Evolutionary conservation across 257 asterid species (phyloP).

Genomic region (Datura wrightii): DNA sequence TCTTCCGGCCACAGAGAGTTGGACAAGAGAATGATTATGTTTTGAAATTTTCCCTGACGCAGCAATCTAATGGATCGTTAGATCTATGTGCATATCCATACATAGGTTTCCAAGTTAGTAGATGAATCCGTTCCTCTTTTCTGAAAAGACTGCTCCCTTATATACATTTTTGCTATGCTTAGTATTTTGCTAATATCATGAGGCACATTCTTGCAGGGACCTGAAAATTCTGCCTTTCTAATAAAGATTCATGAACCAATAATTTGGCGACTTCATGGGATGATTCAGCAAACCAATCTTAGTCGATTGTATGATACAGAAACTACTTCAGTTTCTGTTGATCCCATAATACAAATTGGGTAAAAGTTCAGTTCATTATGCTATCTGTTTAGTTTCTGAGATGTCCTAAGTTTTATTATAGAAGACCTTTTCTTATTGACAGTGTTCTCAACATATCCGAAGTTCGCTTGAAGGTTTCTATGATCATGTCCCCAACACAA

Average conservation of each 20-base stretch:
- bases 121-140: conserved; percentile 31
- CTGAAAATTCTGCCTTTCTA: conserved; percentile 88
- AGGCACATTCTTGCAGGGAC: conserved; percentile 63
- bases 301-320: conserved; percentile 60
- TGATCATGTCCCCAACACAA: conserved; percentile 99
- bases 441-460: conserved; percentile 94
- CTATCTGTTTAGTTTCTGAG: conserved; percentile 34
- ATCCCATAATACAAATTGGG: conserved; percentile 95
- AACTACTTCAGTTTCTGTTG: conserved; percentile 92
- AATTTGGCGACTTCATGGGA: conserved; percentile 96
- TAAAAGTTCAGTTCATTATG: conserved; percentile 40
- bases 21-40: conserved; percentile 84
- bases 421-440: conserved; percentile 47
- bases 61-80: conserved; percentile 90
- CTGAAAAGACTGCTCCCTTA: conserved; percentile 20
- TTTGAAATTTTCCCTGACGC: conserved; percentile 91
- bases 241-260: conserved; percentile 95
- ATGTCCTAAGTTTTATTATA: conserved; percentile 25
- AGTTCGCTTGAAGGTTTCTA: conserved; percentile 90
- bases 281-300: conserved; percentile 83
- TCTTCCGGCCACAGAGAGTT: conserved; percentile 85
- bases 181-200: background rate
- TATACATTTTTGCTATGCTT: conserved; percentile 11
- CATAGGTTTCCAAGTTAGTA: conserved; percentile 89
- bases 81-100: conserved; percentile 92